A percentile compares a stretch with the other conserved stretches of the same genome.
Conservation (phyloP, 148 eudicot species). For the Rheum nobile region DNA sequence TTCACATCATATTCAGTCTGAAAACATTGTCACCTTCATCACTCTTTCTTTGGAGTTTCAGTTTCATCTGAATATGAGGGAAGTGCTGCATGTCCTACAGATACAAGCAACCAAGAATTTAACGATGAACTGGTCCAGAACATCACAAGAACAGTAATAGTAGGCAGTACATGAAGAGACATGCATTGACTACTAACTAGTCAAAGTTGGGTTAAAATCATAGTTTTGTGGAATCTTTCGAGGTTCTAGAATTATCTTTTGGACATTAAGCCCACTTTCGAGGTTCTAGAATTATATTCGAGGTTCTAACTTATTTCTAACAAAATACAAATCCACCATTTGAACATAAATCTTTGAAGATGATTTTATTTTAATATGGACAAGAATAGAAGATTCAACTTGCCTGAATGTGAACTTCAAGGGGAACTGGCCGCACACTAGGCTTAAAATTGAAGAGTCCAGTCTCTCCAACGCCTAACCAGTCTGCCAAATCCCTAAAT, state of each 20-base stretch:
- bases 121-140: not conserved
- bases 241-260: not conserved
- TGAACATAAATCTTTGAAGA: not conserved
- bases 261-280: too few relatives aligned
- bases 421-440: slow-evolving; percentile 97
- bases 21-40: slow-evolving; percentile 13
- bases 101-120: slow-evolving; percentile 8
- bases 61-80: slow-evolving; percentile 58
- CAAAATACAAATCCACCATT: not conserved
- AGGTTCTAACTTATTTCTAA: not conserved
- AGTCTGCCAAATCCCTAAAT: slow-evolving; percentile 87
- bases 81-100: slow-evolving; percentile 67
- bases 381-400: not conserved
- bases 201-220: not conserved
- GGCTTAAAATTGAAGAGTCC: slow-evolving; percentile 96
- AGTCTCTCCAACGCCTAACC: slow-evolving; percentile 87
- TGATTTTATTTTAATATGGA: not conserved
- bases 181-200: too few relatives aligned
- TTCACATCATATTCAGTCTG: slow-evolving; percentile 41
- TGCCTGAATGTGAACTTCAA: slow-evolving; percentile 94
- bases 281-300: too few relatives aligned
- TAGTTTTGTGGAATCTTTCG: not conserved
- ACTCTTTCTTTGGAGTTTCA: slow-evolving; percentile 43
- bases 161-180: not conserved
- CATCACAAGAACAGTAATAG: not conserved